These are phyloP conservation scores for Nicotiana obtusifolia DNA, from an alignment of 257 asterid genomes.

Conservation along the genomic window DNA sequence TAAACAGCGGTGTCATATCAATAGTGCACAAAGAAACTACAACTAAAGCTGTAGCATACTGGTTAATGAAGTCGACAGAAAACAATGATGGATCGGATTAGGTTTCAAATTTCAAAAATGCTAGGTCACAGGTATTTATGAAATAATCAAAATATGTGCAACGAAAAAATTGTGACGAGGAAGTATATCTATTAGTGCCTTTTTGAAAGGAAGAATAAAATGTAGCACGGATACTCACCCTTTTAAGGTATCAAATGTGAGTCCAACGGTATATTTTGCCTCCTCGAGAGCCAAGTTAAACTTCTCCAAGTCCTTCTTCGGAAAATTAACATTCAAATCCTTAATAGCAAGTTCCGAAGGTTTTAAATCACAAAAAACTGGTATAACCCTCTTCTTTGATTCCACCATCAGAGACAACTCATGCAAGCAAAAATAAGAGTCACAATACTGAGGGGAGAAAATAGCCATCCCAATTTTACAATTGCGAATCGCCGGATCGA, in stretches of 20 bases:
- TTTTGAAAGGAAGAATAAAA: not conserved
- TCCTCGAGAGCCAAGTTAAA: slow-evolving; percentile 57
- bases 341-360: slow-evolving; percentile 70
- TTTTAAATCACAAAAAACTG: slow-evolving; percentile 62
- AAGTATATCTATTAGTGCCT: not conserved
- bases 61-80: not conserved
- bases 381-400: slow-evolving; percentile 46
- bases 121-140: too few relatives aligned
- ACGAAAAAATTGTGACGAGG: not conserved
- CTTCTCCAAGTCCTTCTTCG: slow-evolving; percentile 30
- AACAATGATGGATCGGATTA: too few relatives aligned
- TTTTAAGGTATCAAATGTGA: slow-evolving; percentile 57
- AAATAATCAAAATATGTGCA: too few relatives aligned
- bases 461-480: slow-evolving; percentile 70
- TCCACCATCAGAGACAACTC: slow-evolving; percentile 65
- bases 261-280: slow-evolving; percentile 70
- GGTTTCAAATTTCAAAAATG: not conserved
- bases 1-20: not conserved
- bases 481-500: slow-evolving; percentile 43
- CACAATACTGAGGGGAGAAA: slow-evolving; percentile 69
- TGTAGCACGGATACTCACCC: slow-evolving; percentile 34
- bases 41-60: not conserved
- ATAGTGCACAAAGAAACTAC: not conserved
- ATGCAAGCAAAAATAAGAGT: slow-evolving; percentile 67
- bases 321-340: slow-evolving; percentile 31